Percentiles rank a stretch among this genome's conserved stretches.
Evolutionary conservation across 225 moss, liverwort and hornwort genomes (phyloP).

Genomic region (Climacium dendroides): DNA sequence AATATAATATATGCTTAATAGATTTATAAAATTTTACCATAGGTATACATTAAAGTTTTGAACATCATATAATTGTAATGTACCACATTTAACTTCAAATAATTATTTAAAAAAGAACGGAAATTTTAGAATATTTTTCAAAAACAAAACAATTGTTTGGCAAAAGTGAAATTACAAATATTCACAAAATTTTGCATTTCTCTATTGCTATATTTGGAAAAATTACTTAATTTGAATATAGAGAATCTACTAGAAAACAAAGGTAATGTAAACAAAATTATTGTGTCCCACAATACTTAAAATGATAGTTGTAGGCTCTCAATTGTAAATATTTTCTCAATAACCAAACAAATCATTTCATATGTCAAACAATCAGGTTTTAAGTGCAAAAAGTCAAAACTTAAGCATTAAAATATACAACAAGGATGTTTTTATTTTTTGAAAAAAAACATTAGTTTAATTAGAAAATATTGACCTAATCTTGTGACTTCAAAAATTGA

Average conservation of each 20-base stretch:
- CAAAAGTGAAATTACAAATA: background rate
- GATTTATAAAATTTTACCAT: background rate
- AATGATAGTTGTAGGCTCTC: rapidly evolving
- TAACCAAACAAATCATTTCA: background rate
- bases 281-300: background rate
- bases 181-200: background rate
- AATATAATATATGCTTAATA: background rate
- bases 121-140: background rate
- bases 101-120: background rate
- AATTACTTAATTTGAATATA: background rate
- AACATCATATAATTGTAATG: background rate
- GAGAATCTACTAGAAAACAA: background rate
- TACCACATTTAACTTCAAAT: background rate
- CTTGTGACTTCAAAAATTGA: background rate
- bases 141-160: background rate
- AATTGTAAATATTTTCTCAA: background rate
- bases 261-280: background rate
- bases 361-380: background rate
- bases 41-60: background rate
- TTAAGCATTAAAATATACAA: background rate
- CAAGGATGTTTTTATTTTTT: background rate
- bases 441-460: background rate
- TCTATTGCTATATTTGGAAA: background rate
- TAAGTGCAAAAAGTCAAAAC: background rate
- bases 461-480: background rate